A percentile compares a stretch with the other conserved stretches of the same genome.
Evolutionary conservation across 495 filamentous ascomycete species (phyloP).

Genomic region (Podospora comata): DNA sequence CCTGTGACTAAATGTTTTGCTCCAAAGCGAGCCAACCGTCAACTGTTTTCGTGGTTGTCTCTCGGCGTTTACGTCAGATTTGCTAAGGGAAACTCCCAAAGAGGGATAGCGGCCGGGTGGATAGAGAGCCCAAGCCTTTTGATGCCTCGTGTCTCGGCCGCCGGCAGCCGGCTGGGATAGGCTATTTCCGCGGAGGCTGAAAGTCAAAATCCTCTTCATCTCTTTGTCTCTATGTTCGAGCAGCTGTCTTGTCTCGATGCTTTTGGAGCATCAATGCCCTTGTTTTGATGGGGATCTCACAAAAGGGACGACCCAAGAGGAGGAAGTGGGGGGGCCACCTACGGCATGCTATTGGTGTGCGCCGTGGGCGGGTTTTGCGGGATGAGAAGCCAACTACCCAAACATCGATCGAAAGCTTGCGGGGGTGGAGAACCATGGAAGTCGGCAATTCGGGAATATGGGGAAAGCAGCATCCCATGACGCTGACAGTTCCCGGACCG

Average conservation of each 20-base stretch:
- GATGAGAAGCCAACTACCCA: too few relatives aligned
- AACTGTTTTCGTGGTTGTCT: slow-evolving; percentile 5
- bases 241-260: background rate
- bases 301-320: background rate
- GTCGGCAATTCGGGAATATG: background rate
- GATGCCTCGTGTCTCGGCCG: background rate
- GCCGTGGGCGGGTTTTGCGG: background rate
- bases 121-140: background rate
- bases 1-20: slow-evolving; percentile 13
- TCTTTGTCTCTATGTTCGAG: background rate
- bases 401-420: background rate
- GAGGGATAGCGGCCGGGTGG: slow-evolving; percentile 18
- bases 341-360: background rate
- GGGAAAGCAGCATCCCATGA: too few relatives aligned
- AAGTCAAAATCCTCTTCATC: background rate
- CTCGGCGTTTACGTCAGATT: slow-evolving; percentile 30
- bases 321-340: background rate
- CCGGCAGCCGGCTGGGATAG: background rate
- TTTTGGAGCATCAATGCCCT: background rate
- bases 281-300: background rate
- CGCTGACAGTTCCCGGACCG: too few relatives aligned
- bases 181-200: slow-evolving; percentile 14
- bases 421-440: background rate
- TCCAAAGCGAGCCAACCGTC: slow-evolving; percentile 9
- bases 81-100: slow-evolving; percentile 34